Evolutionary conservation across 495 filamentous ascomycete species (phyloP).

Genomic region (Aspergillus bertholletiae): DNA sequence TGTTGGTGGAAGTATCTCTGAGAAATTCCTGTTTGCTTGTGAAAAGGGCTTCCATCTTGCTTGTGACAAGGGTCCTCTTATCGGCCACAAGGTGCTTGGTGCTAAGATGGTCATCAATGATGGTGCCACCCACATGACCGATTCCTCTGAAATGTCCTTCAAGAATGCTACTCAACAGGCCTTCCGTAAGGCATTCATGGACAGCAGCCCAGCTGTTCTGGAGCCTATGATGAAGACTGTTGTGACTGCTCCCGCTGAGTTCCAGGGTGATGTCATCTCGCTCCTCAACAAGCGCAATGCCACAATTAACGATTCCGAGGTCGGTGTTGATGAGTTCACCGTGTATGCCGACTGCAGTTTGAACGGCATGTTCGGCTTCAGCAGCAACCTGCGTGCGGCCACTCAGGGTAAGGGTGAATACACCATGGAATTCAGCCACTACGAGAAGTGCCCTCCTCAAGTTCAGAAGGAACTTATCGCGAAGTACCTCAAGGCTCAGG

Average conservation of each 20-base stretch:
- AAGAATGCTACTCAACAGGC: conserved; percentile 94
- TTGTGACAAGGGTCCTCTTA: conserved; percentile 83
- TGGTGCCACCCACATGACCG: conserved; percentile 95
- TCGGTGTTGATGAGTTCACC: conserved; percentile 93
- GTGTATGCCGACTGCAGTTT: conserved; percentile 87
- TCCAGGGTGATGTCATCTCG: conserved; percentile 94
- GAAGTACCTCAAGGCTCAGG: conserved; percentile 82
- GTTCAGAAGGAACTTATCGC: conserved; percentile 90
- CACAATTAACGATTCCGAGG: conserved; percentile 92
- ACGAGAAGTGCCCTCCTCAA: conserved; percentile 80
- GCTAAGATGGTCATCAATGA: conserved; percentile 91
- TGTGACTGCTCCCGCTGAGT: conserved; percentile 92
- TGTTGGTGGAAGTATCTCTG: conserved; percentile 84
- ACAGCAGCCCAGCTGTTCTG: conserved; percentile 73
- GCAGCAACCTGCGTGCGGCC: conserved; percentile 79
- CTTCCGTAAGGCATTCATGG: conserved; percentile 89
- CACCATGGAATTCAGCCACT: conserved; percentile 98
- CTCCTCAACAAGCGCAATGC: conserved; percentile 96
- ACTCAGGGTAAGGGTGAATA: conserved; percentile 99
- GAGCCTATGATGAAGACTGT: conserved; percentile 98
- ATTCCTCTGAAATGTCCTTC: conserved; percentile 99
- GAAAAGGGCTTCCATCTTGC: conserved; percentile 89
- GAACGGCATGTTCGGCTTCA: conserved; percentile 98
- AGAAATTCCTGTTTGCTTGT: conserved; percentile 95
- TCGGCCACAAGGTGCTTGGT: conserved; percentile 92